Evolutionary conservation across 2,329 filamentous ascomycete species (phyloP).

Genomic region (Penicillium sp.): DNA sequence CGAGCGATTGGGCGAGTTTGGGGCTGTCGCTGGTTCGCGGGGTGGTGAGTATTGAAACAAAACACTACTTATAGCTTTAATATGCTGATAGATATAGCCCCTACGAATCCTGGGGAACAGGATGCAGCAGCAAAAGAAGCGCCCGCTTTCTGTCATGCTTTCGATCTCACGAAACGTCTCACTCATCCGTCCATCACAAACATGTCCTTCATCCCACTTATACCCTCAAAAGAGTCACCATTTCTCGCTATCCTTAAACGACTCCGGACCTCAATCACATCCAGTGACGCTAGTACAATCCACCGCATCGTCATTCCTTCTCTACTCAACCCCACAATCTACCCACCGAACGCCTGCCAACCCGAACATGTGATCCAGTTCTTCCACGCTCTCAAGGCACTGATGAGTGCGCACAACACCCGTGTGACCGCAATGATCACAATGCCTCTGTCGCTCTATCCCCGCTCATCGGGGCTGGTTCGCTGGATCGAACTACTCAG

Average conservation of each 20-base stretch:
- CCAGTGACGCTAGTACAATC: constrained; percentile 59
- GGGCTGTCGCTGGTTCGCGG: constrained; percentile 56
- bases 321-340: constrained; percentile 81
- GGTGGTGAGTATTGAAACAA: constrained; percentile 49
- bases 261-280: constrained; percentile 56
- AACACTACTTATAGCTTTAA: not conserved
- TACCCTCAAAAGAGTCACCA: constrained; percentile 47
- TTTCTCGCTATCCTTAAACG: constrained; percentile 64
- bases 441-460: constrained; percentile 75
- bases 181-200: constrained; percentile 53
- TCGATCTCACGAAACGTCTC: constrained; percentile 68
- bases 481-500: constrained; percentile 82
- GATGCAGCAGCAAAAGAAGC: constrained; percentile 40
- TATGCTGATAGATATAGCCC: constrained; percentile 27
- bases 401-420: constrained; percentile 66
- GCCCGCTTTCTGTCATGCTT: constrained; percentile 66
- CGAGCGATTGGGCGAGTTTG: constrained; percentile 73
- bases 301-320: constrained; percentile 84
- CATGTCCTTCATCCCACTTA: constrained; percentile 53
- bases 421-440: constrained; percentile 72
- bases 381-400: constrained; percentile 70
- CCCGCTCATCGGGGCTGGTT: constrained; percentile 70
- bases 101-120: constrained; percentile 38
- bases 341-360: constrained; percentile 65
- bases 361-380: constrained; percentile 76